A percentile compares a stretch with the other conserved stretches of the same genome.
These are phyloP conservation scores for Camelina hispida DNA, from an alignment of 345 rosid species.

Conservation along the genomic window DNA sequence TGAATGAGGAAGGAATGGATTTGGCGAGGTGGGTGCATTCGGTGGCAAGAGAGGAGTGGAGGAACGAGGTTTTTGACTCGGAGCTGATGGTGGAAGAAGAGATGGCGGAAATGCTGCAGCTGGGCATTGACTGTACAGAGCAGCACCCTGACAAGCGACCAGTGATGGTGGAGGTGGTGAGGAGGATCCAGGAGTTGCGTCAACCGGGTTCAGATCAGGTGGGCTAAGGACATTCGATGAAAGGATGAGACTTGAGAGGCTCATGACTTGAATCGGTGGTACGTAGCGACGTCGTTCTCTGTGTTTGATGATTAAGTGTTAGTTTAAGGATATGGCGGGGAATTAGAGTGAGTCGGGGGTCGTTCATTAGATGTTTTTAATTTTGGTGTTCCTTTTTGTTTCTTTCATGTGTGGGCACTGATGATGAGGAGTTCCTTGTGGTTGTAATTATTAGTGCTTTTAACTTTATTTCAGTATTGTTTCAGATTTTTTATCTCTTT, in stretches of 20 bases:
- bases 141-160: conserved; percentile 88
- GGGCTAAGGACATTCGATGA: conserved; percentile 28
- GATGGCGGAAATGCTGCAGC: conserved; percentile 85
- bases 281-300: conserved; percentile 9
- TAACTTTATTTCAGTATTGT: conserved; percentile 19
- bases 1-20: conserved; percentile 94
- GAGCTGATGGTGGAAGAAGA: conserved; percentile 85
- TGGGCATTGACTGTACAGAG: conserved; percentile 82
- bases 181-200: conserved; percentile 60
- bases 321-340: conserved; percentile 44
- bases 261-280: background rate
- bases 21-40: conserved; percentile 97
- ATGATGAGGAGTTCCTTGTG: conserved; percentile 36
- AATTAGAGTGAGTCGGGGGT: conserved; percentile 27
- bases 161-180: conserved; percentile 63
- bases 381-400: conserved; percentile 5
- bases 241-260: conserved; percentile 10
- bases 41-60: conserved; percentile 85
- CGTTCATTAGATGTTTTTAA: conserved; percentile 37
- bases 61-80: conserved; percentile 78
- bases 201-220: conserved; percentile 43
- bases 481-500: conserved; percentile 35
- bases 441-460: conserved; percentile 48
- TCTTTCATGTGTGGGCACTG: conserved; percentile 35
- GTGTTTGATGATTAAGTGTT: conserved; percentile 24